Evolutionary conservation across 1,284 basidiomycete species (phyloP), one percentile per base, ranked within the genome.

Genomic region (Phellopilus nigrolimitatus): DNA sequence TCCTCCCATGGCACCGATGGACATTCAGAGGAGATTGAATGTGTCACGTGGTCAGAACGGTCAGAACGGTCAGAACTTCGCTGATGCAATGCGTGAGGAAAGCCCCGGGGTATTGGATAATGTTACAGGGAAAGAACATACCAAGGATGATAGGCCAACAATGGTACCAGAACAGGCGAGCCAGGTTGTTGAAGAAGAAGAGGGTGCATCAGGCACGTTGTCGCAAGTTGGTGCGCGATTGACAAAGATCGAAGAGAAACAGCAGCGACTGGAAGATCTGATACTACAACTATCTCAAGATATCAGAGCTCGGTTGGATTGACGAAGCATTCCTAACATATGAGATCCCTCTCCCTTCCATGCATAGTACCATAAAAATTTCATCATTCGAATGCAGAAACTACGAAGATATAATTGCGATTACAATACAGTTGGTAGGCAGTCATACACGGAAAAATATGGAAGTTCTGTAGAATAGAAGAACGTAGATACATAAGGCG

Each of bases 231-330:
- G 62, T 65, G 52, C 69, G 51, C 69, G 79, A 40, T 65, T 88
- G 58, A 72, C 74, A 1, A 66, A 67, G 27, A 80, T 89, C 47
- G 86, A 89, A 61, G 68, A 70, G 59, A 68, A 74, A 50, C 82
- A 88, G 63, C 68, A 73, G 61, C 72, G 79, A 56, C 86, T 88
- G 42, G 85, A 88, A 61, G 68, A 71, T 12, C 57, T 88, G 49
- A 69, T 88, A 31, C 57, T 67, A 25, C 67, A 72, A 51, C 52
- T 73, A 42, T 57, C 57, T 49, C 55, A 28, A 59, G 47, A 47
- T 39, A n/a, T 56, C 24, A 37, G 34, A 21, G 19, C 36, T 4
- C 22, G 42, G 15, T 34, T 7, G 24, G 41, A 34, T 5, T 51
- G 37, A 40, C 36, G 30, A 47, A 21, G 28, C 34, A 28, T 27